Conservation (phyloP, 2,329 filamentous ascomycete genomes). For the Elsinoe arachidis region DNA sequence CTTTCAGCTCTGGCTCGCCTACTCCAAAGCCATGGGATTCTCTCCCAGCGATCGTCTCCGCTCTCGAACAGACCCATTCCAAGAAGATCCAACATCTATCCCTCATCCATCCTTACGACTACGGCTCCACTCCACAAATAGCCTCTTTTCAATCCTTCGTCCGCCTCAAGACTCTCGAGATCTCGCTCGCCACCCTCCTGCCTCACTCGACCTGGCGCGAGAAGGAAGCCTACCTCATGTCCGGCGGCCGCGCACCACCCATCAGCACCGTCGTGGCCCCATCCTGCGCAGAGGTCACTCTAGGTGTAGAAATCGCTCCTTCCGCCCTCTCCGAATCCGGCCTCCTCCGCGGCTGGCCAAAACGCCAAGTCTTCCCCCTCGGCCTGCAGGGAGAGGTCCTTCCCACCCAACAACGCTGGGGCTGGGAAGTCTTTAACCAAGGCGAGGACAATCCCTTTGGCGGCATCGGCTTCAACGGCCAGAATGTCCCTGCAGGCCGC, state of each 20-base stretch:
- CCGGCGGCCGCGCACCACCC: background rate
- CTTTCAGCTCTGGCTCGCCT: background rate
- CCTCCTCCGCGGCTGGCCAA: background rate
- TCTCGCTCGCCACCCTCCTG: constrained; percentile 4
- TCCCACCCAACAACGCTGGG: background rate
- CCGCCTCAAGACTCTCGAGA: constrained; percentile 4
- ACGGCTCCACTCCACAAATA: constrained; percentile 1
- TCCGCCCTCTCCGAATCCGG: background rate
- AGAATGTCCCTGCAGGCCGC: background rate
- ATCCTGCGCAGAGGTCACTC: background rate
- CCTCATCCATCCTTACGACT: constrained; percentile 1
- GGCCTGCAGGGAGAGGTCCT: background rate
- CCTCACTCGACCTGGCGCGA: constrained; percentile 4
- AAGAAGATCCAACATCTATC: background rate
- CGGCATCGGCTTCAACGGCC: background rate
- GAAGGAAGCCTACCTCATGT: constrained; percentile 4
- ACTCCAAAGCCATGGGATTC: background rate
- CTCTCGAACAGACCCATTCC: background rate
- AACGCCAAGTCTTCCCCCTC: constrained; percentile 7
- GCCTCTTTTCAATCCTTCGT: background rate
- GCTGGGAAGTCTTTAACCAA: background rate
- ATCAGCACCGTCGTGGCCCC: background rate
- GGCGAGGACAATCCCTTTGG: background rate
- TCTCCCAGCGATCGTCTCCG: background rate
- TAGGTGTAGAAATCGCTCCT: constrained; percentile 3